Conservation (phyloP, 441 rosid genomes). For the Adansonia grandidieri region DNA sequence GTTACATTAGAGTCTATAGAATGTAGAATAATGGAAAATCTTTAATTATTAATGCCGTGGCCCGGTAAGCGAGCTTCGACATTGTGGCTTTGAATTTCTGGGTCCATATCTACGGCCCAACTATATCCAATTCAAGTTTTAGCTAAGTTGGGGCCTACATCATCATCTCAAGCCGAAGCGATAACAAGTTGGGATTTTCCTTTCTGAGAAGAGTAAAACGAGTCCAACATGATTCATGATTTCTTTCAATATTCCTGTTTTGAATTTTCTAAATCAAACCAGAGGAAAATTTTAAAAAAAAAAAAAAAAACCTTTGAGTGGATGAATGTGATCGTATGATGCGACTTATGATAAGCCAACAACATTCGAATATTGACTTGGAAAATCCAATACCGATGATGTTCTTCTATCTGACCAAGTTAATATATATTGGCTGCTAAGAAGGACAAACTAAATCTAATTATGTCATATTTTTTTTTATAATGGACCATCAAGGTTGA, state of each 20-base stretch:
- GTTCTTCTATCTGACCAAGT: not conserved
- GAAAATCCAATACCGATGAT: not conserved
- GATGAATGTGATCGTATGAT: not conserved
- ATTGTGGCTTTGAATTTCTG: not conserved
- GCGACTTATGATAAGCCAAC: not conserved
- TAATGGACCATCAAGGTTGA: not conserved
- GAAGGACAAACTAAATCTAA: too few species aligned
- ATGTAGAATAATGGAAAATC: not conserved
- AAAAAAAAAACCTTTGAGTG: not conserved
- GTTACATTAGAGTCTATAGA: not conserved
- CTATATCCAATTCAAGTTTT: not conserved
- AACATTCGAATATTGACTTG: not conserved
- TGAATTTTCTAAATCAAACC: not conserved
- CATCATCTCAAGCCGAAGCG: not conserved
- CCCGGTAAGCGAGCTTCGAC: not conserved
- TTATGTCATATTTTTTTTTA: not conserved
- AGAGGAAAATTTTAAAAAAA: not conserved
- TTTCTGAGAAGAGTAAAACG: too few species aligned
- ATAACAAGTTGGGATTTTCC: not conserved
- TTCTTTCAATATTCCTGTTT: not conserved
- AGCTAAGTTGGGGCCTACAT: not conserved
- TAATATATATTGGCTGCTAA: not conserved
- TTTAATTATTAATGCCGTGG: not conserved
- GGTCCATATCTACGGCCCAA: constrained; percentile 13
- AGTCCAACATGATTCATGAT: not conserved